A percentile compares a stretch with the other conserved stretches of the same genome.
These are phyloP conservation scores for Fusarium longipes DNA, from an alignment of 2,329 filamentous ascomycete species.

Conservation along the genomic window DNA sequence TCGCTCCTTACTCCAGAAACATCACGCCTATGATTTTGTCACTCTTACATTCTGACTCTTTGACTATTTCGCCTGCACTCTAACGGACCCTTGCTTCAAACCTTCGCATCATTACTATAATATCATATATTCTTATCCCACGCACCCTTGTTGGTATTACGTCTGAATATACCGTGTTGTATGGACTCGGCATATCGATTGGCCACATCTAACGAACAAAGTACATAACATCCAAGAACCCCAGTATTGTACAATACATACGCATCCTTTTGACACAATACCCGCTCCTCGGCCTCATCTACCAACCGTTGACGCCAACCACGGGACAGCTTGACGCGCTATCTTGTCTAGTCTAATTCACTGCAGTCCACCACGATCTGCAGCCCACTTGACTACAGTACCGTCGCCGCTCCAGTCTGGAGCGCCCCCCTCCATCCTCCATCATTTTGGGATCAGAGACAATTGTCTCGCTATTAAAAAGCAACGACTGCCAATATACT, in stretches of 20 bases:
- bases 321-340: constrained; percentile 12
- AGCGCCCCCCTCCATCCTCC: constrained; percentile 13
- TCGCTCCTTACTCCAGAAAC: not conserved
- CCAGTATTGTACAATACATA: not conserved
- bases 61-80: constrained; percentile 17
- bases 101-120: not conserved
- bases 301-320: constrained; percentile 22
- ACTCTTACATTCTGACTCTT: constrained; percentile 1
- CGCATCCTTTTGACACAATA: constrained; percentile 11
- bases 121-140: not conserved
- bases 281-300: constrained; percentile 7
- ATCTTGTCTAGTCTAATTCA: constrained; percentile 3
- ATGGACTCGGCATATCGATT: constrained; percentile 5
- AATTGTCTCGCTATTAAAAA: constrained; percentile 44
- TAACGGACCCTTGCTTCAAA: constrained; percentile 3
- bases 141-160: constrained; percentile 28
- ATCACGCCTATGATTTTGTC: constrained; percentile 5
- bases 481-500: constrained; percentile 33
- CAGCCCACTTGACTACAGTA: constrained; percentile 22
- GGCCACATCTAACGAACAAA: constrained; percentile 9
- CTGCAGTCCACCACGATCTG: constrained; percentile 18
- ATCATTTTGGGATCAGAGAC: constrained; percentile 34
- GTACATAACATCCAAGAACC: not conserved
- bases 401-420: constrained; percentile 13
- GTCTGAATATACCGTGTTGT: constrained; percentile 5